A percentile compares a stretch with the other conserved stretches of the same genome.
These are phyloP conservation scores for Ormosia semicastrata DNA, from an alignment of 306 rosid genomes.

Conservation along the genomic window DNA sequence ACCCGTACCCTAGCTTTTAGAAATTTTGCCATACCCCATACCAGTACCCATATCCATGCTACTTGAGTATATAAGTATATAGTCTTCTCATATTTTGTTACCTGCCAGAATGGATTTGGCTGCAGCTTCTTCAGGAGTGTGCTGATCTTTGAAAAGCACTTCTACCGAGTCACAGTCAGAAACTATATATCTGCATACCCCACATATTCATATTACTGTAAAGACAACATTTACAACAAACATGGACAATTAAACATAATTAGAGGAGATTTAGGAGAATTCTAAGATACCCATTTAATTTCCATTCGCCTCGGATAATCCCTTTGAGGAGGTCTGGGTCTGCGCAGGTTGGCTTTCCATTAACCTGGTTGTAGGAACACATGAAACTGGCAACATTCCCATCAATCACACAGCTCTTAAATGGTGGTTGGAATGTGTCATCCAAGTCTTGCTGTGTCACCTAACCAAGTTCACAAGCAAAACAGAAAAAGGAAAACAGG, in stretches of 20 bases:
- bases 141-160: constrained; percentile 71
- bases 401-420: constrained; percentile 95
- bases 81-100: constrained; percentile 28
- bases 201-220: background rate
- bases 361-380: constrained; percentile 96
- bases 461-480: constrained; percentile 37
- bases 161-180: constrained; percentile 94
- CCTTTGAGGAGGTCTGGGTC: constrained; percentile 93
- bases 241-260: background rate
- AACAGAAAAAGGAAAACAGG: background rate
- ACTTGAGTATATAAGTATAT: background rate
- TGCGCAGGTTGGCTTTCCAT: constrained; percentile 96
- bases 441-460: constrained; percentile 88
- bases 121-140: constrained; percentile 96
- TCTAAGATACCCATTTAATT: constrained; percentile 72
- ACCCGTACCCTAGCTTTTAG: too few relatives aligned
- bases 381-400: constrained; percentile 99
- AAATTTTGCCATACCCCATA: too few relatives aligned
- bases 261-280: constrained; percentile 1
- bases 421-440: constrained; percentile 94
- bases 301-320: constrained; percentile 91
- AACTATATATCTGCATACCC: constrained; percentile 75
- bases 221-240: background rate
- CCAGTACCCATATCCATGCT: too few relatives aligned
- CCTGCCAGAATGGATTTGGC: constrained; percentile 80